Base-by-base conservation (phyloP, 2,329 filamentous ascomycete genomes). In the Ophiostoma piceae region DNA sequence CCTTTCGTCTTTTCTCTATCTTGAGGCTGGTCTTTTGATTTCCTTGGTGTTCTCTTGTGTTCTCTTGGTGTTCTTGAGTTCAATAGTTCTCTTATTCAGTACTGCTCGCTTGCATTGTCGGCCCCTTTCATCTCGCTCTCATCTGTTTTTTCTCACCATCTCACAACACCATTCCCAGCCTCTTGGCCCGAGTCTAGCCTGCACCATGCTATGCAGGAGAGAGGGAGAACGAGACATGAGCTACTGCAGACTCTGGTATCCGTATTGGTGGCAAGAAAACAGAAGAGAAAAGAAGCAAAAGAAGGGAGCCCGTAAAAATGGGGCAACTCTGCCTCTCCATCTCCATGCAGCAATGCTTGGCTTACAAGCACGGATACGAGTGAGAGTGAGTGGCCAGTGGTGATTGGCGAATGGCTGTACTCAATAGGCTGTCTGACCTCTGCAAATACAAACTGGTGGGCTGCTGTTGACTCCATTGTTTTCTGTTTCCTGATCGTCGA, bases 401-500 rank as follows among this genome's bases (percentile, higher is more conserved):
- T 29, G 26, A n/a, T 57, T 60, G 54, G 54, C 41, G 51, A 57
- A 26, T 57, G 51, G 51, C 51, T 29, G 26, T 29, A 29, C 26
- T 29, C 26, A 29, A 29, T 29, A 29, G 26, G 26, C 26, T 12
- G 51, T 7, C 9, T 11, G n/a, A 12, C 22, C 1, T 16, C 41
- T 47, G 43, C 7, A 14, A 35, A 57, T 64, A 32, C n/a, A 22
- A 39, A 41, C 41, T 47, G 22, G 26, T 67, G 43, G 22, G 22
- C 41, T 43, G 64, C 60, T 60, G 57, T 62, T 62, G 8, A 8
- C 35, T 35, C 35, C 35, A 8, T 35, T 54, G 67, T 43, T 39
- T 54, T 16, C 16, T 72, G 71, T 73, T 73, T 73, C 72, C 29
- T 62, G 66, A 67, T 66, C 47, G 47, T 26, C 54, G 16, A 16